These are phyloP conservation scores for Citropsis articulata DNA, from an alignment of 345 rosid genomes.

Conservation along the genomic window DNA sequence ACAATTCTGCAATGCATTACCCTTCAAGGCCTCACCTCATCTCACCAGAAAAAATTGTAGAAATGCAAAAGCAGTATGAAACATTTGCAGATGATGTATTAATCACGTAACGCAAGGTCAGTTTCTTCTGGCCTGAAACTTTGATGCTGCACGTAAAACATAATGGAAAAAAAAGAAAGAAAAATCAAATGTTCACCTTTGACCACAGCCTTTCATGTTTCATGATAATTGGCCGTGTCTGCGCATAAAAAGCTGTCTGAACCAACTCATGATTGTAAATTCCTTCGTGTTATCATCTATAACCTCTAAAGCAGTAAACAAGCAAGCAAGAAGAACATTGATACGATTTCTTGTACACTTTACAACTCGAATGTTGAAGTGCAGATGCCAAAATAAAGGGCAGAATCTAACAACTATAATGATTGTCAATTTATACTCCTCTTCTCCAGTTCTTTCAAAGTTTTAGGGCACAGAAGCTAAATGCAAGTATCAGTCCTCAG, in stretches of 20 bases:
- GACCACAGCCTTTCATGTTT: neutral
- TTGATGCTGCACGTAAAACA: neutral
- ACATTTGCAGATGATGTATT: neutral
- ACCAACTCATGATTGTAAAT: no score
- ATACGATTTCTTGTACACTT: neutral
- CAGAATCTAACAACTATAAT: constrained; percentile 21
- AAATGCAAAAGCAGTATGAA: neutral
- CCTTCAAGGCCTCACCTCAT: neutral
- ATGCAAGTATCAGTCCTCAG: constrained; percentile 32
- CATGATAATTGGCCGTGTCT: neutral
- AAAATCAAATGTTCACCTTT: no score
- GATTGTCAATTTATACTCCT: constrained; percentile 34
- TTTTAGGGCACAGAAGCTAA: constrained; percentile 28
- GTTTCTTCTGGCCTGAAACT: neutral
- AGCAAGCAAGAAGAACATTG: neutral
- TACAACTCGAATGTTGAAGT: neutral
- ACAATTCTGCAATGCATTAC: neutral
- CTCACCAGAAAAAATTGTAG: neutral
- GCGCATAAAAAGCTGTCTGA: neutral
- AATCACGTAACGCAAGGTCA: neutral
- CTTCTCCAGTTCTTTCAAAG: constrained; percentile 17
- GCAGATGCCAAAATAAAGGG: neutral
- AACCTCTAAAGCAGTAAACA: neutral
- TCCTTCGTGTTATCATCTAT: neutral
- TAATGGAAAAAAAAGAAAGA: no score